Evolutionary conservation across 805 yeast species (phyloP), one percentile per base, ranked within the genome.

Genomic region (Kuraishia piskuri): DNA sequence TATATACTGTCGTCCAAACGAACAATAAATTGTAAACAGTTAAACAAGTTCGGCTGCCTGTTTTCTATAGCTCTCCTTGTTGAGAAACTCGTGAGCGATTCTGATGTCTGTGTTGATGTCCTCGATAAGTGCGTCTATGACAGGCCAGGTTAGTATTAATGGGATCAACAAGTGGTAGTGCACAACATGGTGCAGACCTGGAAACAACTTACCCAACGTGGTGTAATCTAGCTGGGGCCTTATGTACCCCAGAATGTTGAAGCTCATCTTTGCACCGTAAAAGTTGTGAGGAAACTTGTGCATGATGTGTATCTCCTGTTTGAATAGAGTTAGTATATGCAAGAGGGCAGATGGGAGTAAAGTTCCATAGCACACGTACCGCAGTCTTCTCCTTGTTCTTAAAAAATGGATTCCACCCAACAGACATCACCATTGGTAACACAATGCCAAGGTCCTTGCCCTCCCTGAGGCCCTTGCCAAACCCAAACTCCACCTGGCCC

Each of bases 401-500:
- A 70, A 82, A 94, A 65, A 85, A 92, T 44, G 99, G 98, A 64
- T 94, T 94, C 88, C 90, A 89, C 1, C 99, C 99, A 20, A 94
- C 77, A 8, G 96, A 88, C 88, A 92, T 86, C 8, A 94, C 99
- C 84, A 90, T 90, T 0, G 97, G 97, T 23, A 82, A 71, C 1
- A 75, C 76, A 20, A 70, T 68, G 51, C 75, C 74, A 2, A 76
- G 69, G 46, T 76, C 79, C 2, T 59, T 61, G 1, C 64, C 67
- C 0, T 52, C 24, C n/a, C 54, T 26, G 49, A 90, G 68, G 9
- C 67, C 60, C 5, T 66, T 58, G 0, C 96, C 97, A 61, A 79
- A 81, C 54, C 82, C 86, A 64, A 85, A 80, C 40, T 70, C 76
- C 17, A 83, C 84, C 23, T 65, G 63, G 10, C 71, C 58, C 31